These are phyloP conservation scores for Lepraria neglecta DNA, from an alignment of 495 filamentous ascomycete genomes.

Conservation along the genomic window DNA sequence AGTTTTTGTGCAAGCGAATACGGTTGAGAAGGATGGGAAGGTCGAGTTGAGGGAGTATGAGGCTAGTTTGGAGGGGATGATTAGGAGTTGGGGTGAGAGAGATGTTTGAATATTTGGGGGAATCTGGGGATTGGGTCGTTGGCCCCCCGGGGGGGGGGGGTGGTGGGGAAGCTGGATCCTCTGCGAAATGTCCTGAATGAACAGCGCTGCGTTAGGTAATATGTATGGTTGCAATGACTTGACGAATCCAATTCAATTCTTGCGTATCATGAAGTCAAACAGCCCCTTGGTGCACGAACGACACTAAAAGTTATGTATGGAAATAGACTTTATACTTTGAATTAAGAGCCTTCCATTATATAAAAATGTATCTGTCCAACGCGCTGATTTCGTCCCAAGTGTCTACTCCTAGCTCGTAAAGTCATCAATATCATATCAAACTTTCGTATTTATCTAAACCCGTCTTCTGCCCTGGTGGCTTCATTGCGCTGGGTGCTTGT, in stretches of 20 bases:
- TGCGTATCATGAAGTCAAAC: too few species aligned
- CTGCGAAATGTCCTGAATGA: too few species aligned
- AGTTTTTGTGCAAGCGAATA: constrained; percentile 95
- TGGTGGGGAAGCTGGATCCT: neutral
- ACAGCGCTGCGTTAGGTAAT: neutral
- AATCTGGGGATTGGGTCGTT: neutral
- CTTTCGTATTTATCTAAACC: constrained; percentile 80
- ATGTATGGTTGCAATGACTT: neutral
- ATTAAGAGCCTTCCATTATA: neutral
- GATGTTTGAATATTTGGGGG: constrained; percentile 26
- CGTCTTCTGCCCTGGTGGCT: constrained; percentile 42
- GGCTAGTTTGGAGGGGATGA: constrained; percentile 73
- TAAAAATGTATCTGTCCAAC: neutral
- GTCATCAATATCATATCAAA: constrained; percentile 48
- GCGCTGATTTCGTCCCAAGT: neutral
- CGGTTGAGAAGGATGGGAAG: constrained; percentile 61
- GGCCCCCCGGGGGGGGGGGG: too few species aligned
- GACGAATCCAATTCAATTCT: neutral
- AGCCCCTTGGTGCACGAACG: too few species aligned
- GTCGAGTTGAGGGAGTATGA: constrained; percentile 88
- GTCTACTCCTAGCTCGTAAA: neutral
- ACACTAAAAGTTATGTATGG: too few species aligned
- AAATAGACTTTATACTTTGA: too few species aligned
- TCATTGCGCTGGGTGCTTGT: constrained; percentile 29
- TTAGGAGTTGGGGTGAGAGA: constrained; percentile 84